phyloP scores from a whole-genome alignment of 495 filamentous ascomycete species.

The Podospora tetraspora region DNA sequence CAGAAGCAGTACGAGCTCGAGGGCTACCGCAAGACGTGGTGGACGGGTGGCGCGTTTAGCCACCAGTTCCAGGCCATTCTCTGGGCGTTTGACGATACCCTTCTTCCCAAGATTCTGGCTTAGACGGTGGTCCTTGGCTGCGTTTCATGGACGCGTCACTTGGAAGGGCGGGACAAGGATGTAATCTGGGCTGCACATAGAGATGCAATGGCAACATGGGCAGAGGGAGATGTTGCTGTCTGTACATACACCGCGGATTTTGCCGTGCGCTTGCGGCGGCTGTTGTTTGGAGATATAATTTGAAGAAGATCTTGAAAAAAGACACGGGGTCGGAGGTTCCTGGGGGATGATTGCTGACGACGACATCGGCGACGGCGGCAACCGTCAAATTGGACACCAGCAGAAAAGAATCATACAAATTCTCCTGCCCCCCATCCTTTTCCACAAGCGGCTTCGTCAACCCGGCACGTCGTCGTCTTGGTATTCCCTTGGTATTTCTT shows the following conservation, averaged over 20 bases:
- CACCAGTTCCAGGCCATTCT: slow-evolving; percentile 36
- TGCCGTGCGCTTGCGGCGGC: neutral
- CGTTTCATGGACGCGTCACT: neutral
- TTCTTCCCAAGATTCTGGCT: slow-evolving; percentile 25
- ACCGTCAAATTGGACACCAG: neutral
- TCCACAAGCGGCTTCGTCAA: too few relatives aligned
- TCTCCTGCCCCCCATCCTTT: neutral
- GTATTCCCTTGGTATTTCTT: neutral
- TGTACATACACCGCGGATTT: neutral
- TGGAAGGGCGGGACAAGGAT: neutral
- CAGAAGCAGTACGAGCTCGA: slow-evolving; percentile 46
- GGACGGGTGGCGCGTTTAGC: slow-evolving; percentile 44
- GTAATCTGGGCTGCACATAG: neutral
- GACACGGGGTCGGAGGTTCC: neutral
- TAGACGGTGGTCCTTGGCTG: neutral
- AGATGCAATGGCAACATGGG: neutral
- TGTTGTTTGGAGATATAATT: neutral
- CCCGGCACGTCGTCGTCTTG: neutral
- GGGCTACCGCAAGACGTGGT: slow-evolving; percentile 48
- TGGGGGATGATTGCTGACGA: neutral
- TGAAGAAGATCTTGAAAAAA: neutral
- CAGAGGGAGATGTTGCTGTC: neutral
- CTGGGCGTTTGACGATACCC: slow-evolving; percentile 36
- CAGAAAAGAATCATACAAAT: neutral
- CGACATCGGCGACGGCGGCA: neutral